Evolutionary conservation across 805 yeast genomes (phyloP).

Genomic region (Lipomyces chichibuensis): DNA sequence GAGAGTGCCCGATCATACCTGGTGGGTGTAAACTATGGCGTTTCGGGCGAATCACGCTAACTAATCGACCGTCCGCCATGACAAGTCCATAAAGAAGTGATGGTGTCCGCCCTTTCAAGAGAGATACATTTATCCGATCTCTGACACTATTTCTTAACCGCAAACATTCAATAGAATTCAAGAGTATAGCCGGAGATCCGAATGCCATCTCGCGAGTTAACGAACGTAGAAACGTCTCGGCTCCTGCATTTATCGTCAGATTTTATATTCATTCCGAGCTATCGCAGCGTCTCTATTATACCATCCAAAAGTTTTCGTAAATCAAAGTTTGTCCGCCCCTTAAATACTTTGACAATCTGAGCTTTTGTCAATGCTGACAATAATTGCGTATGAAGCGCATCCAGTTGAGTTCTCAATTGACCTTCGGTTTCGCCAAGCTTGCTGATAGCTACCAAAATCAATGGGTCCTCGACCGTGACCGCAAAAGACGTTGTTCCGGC

Average conservation of each 20-base stretch:
- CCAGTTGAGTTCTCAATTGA: constrained; percentile 62
- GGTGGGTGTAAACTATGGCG: constrained; percentile 78
- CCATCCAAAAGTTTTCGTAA: constrained; percentile 69
- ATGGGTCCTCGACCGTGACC: constrained; percentile 65
- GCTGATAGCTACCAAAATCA: constrained; percentile 69
- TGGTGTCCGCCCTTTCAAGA: constrained; percentile 54
- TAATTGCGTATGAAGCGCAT: constrained; percentile 72
- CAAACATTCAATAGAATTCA: constrained; percentile 69
- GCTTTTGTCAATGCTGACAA: constrained; percentile 83
- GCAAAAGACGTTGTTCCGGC: constrained; percentile 59
- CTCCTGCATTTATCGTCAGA: constrained; percentile 43
- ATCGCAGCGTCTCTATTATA: constrained; percentile 1
- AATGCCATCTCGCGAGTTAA: constrained; percentile 58
- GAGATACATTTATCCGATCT: constrained; percentile 57
- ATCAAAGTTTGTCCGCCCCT: constrained; percentile 77
- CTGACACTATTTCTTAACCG: constrained; percentile 62
- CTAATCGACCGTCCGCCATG: constrained; percentile 64
- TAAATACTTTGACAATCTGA: constrained; percentile 68
- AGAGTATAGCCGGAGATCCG: constrained; percentile 60
- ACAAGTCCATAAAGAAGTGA: constrained; percentile 76
- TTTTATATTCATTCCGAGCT: neutral
- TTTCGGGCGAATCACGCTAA: constrained; percentile 73
- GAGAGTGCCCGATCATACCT: constrained; percentile 16
- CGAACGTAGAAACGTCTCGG: constrained; percentile 73
- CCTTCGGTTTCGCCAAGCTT: constrained; percentile 44